Base-by-base conservation (phyloP, 2,329 filamentous ascomycete species). In the Penicillium expansum region DNA sequence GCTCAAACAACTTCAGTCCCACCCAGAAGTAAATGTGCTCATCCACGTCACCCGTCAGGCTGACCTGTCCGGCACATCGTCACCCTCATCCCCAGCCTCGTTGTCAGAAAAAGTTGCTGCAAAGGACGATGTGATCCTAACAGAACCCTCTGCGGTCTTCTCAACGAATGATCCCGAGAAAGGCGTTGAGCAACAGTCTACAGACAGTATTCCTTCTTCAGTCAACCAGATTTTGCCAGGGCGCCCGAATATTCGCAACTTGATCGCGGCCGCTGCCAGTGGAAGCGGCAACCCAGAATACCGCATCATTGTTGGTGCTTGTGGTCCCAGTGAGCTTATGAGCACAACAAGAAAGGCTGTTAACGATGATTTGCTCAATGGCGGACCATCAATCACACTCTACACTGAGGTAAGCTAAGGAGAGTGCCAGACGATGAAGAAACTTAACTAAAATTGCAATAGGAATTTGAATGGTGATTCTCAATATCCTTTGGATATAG, bases 31-130 rank as follows among this genome's bases (percentile, higher is more conserved):
- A 10, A 54, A 59, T 33, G 4, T 57, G 2, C 2, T 50, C 3
- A 51, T 59, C 32, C 24, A 59, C 24, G 35, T 59, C 22, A 57
- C 57, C 5, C 16, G 54, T 20, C 48, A 35, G 22, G 13, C 11
- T 37, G 22, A 29, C 22, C 22, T 52, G 10, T n/a, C 39, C 10
- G 39, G 8, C n/a, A 20, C 13, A 35, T 29, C 29, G 11, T 29
- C 24, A n/a, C 11, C 41, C 22, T 35, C 18, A n/a, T 35, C 39
- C 8, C 22, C 30, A 11, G 20, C 5, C 10, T 35, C 29, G 24
- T 33, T 13, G n/a, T 52, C 32, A 5, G 50, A 45, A 30, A 38
- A 38, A 5, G 11, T 16, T 7, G 22, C 30, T 20, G 7, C 10
- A 7, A 29, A 45, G 32, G n/a, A 18, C n/a, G 8, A 6, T 33